Evolutionary conservation across 768 basidiomycete genomes (phyloP), one percentile per base, ranked within the genome.

Genomic region (Suillus lakei): DNA sequence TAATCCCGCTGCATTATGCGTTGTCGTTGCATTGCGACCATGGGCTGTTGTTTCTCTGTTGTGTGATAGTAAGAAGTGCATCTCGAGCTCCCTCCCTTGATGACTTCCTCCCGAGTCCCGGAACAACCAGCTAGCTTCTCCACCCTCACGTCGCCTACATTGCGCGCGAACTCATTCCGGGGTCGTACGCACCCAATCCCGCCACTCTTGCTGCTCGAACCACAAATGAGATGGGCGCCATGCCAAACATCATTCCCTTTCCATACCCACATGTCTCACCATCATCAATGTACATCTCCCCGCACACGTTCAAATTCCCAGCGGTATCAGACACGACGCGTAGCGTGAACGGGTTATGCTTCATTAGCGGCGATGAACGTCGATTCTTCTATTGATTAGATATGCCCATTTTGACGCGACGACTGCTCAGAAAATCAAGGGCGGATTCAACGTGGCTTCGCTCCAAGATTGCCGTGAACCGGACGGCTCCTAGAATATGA

Each of bases 261-360:
- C 85, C 79, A 77, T 96, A 89, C 5, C 83, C 79, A 77, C 88
- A 99, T 0, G 90, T 86, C 60, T 91, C 91, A 18, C 97, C 96
- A 70, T 98, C 98, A 74, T 99, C 97, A 64, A 96, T 86, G 78
- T 99, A 99, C 44, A 99, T 83, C 72, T 96, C 92, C 44, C 97
- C 97, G 2, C 73, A 74, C 0, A 96, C 96, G 36, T 18, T 8
- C 7, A 7, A 18, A 7, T 68, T 72, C 32, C 78, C 77, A 3
- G 80, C 72, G 53, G 87, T 85, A 77, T 85, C 85, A 23, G 96
- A 81, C 0, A 95, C 93, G 30, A 97, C 85, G 63, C 91, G 89
- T 44, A 99, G 85, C 0, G 96, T 98, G 83, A 96, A 94, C 0
- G 97, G 98, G 74, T 99, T 98, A 61, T 83, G 78, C 80, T 90